Conservation (phyloP, 805 yeast species). For the Ogataea glucozyma region DNA sequence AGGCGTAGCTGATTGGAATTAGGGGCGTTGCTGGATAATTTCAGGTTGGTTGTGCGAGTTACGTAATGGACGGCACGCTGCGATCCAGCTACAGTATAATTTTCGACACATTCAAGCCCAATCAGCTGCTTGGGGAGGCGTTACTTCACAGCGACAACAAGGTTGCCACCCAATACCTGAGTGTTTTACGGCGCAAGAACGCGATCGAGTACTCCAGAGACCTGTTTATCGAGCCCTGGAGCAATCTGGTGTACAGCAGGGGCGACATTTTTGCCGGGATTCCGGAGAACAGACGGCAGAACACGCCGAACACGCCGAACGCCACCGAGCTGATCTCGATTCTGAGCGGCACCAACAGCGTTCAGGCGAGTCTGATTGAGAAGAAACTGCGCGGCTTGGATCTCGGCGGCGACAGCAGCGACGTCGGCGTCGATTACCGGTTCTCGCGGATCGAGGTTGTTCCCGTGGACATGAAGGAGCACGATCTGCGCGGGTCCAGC, state of each 20-base stretch:
- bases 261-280: slow-evolving; percentile 24
- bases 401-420: slow-evolving; percentile 3
- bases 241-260: slow-evolving; percentile 19
- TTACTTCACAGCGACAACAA: slow-evolving; percentile 12
- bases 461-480: slow-evolving; percentile 31
- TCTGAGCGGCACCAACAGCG: slow-evolving; percentile 10
- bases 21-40: too few relatives aligned
- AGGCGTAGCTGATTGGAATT: too few relatives aligned
- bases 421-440: slow-evolving; percentile 34
- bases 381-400: slow-evolving; percentile 13
- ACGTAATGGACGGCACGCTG: slow-evolving; percentile 13
- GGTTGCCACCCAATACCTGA: slow-evolving; percentile 21
- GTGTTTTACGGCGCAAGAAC: slow-evolving; percentile 19
- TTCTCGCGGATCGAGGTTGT: slow-evolving; percentile 36
- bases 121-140: slow-evolving; percentile 25
- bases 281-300: slow-evolving; percentile 7
- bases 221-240: slow-evolving; percentile 27
- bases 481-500: slow-evolving; percentile 13
- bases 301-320: slow-evolving; percentile 3
- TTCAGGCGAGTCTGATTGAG: slow-evolving; percentile 13
- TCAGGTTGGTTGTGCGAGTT: too few relatives aligned
- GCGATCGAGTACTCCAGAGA: slow-evolving; percentile 23
- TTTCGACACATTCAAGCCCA: slow-evolving; percentile 32
- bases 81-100: slow-evolving; percentile 27
- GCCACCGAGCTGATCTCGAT: slow-evolving; percentile 13